A percentile compares a stretch with the other conserved stretches of the same genome.
Conservation (phyloP, 1,284 basidiomycete species). For the Apiotrichum domesticum region DNA sequence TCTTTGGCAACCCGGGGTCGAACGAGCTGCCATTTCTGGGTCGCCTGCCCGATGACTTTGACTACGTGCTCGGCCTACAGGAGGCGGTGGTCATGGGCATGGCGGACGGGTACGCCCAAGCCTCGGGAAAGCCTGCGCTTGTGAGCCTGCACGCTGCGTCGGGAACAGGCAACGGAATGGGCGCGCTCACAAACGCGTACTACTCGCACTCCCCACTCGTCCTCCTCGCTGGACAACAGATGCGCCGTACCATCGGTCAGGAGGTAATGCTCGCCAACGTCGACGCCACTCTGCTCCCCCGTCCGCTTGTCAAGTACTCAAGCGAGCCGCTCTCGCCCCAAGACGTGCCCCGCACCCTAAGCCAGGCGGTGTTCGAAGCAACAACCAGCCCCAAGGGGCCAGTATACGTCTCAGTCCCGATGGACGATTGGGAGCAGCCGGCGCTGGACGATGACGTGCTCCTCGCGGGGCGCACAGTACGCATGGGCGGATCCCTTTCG, state of each 20-base stretch:
- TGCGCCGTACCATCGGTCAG: conserved; percentile 11
- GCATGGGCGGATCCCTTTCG: neutral
- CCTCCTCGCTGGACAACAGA: conserved; percentile 14
- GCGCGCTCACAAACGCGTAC: conserved; percentile 11
- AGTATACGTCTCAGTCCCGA: conserved; percentile 9
- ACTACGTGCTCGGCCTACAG: conserved; percentile 14
- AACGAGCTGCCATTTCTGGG: conserved; percentile 18
- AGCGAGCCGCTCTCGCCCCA: conserved; percentile 8
- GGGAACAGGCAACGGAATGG: conserved; percentile 14
- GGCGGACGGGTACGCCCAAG: conserved; percentile 13
- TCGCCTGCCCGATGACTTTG: conserved; percentile 7
- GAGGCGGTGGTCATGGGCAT: conserved; percentile 9
- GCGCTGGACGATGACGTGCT: conserved; percentile 4
- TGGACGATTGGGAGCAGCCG: conserved; percentile 8
- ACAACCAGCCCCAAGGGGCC: conserved; percentile 4
- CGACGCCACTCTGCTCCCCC: conserved; percentile 5
- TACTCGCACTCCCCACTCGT: conserved; percentile 13
- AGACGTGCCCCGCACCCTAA: conserved; percentile 10
- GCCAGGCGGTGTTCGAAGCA: conserved; percentile 8
- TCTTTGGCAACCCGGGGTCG: conserved; percentile 16
- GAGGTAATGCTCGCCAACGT: conserved; percentile 16
- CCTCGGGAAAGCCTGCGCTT: conserved; percentile 1
- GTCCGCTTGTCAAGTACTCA: conserved; percentile 7
- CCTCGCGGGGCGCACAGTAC: neutral
- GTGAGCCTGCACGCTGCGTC: conserved; percentile 11